Evolutionary conservation across 352 stramenopile genomes (phyloP).

Genomic region (Phytophthora agathidicida): DNA sequence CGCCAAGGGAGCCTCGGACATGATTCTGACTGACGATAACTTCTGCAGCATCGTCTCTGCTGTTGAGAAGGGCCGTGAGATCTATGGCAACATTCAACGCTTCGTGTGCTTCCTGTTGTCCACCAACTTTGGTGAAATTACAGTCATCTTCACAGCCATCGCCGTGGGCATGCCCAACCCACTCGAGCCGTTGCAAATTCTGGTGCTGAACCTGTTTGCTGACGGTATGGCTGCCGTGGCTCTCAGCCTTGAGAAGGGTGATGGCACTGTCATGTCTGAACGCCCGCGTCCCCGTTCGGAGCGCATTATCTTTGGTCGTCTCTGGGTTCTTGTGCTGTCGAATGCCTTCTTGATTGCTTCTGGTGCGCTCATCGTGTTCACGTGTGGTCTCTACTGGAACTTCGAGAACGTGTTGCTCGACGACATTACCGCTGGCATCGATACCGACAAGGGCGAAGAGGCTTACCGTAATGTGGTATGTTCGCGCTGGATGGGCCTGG

Average conservation of each 20-base stretch:
- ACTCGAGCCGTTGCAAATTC: conserved; percentile 96
- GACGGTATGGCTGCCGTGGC: conserved; percentile 86
- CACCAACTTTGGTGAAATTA: conserved; percentile 96
- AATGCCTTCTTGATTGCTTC: conserved; percentile 67
- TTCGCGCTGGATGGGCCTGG: conserved; percentile 59
- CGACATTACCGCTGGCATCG: conserved; percentile 54
- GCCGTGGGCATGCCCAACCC: conserved; percentile 80
- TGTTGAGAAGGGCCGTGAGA: conserved; percentile 96
- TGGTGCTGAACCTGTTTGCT: conserved; percentile 99
- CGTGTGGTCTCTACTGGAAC: conserved; percentile 72
- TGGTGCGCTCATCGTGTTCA: conserved; percentile 68
- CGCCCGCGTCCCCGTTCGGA: conserved; percentile 58
- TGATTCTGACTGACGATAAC: conserved; percentile 98
- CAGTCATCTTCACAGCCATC: conserved; percentile 78
- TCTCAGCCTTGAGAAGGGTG: conserved; percentile 75
- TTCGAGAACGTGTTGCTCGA: conserved; percentile 63
- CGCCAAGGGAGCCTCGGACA: conserved; percentile 97
- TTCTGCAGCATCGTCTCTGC: conserved; percentile 97
- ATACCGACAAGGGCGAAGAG: conserved; percentile 39
- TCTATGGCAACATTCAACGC: conserved; percentile 97
- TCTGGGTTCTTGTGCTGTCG: conserved; percentile 71
- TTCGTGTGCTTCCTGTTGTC: conserved; percentile 98
- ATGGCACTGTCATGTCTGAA: conserved; percentile 70
- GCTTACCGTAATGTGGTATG: conserved; percentile 58
- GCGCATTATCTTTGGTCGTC: conserved; percentile 68